phyloP scores from a whole-genome alignment of 495 filamentous ascomycete genomes.

The Penicillium cosmopolitanum region DNA sequence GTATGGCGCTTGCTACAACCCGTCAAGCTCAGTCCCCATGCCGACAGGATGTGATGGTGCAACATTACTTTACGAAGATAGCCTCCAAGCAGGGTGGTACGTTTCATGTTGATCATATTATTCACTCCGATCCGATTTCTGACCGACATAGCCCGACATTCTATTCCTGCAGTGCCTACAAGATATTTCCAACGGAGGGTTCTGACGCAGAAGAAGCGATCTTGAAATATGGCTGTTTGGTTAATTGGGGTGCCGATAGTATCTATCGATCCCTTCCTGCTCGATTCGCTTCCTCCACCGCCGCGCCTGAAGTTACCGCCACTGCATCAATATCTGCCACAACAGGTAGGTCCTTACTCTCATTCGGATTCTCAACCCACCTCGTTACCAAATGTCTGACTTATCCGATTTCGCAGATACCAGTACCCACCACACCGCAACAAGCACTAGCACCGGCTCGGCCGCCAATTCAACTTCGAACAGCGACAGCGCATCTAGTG shows the following conservation, averaged over 20 bases:
- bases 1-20: conserved; percentile 12
- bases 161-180: conserved; percentile 13
- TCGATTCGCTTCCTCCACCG: conserved; percentile 11
- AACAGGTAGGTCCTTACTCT: conserved; percentile 1
- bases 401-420: neutral
- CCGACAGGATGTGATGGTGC: conserved; percentile 13
- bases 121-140: neutral
- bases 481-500: neutral
- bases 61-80: conserved; percentile 8
- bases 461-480: conserved; percentile 2
- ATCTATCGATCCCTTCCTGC: conserved; percentile 18
- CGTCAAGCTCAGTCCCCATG: conserved; percentile 9
- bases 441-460: neutral
- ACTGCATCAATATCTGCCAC: neutral
- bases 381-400: neutral
- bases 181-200: conserved; percentile 15
- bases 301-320: conserved; percentile 6
- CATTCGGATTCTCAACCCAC: neutral
- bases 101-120: neutral
- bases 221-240: conserved; percentile 11
- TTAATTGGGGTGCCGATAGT: conserved; percentile 18
- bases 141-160: neutral
- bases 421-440: neutral
- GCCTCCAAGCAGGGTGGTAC: conserved; percentile 6
- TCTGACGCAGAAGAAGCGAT: conserved; percentile 3